Evolutionary conservation across 2,329 filamentous ascomycete genomes (phyloP).

Genomic region (Keithomyces neogunnii): DNA sequence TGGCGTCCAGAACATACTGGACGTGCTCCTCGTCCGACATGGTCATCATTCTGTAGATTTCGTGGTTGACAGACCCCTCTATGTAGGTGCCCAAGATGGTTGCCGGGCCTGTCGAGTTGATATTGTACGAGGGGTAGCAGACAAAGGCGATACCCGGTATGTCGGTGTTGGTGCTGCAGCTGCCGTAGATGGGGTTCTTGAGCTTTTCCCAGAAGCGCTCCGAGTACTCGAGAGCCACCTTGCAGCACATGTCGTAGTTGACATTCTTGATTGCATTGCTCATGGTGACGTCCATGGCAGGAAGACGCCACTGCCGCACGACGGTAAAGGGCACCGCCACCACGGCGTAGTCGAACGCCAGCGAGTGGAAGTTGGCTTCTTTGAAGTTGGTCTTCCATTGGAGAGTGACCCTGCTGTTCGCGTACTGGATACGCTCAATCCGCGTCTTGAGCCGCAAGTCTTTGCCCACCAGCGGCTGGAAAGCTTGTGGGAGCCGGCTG

Average conservation of each 20-base stretch:
- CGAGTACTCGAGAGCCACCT: constrained; percentile 59
- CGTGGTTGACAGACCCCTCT: constrained; percentile 30
- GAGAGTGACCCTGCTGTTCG: constrained; percentile 46
- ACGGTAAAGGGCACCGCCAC: constrained; percentile 56
- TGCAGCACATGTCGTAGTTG: constrained; percentile 38
- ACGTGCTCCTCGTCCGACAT: constrained; percentile 51
- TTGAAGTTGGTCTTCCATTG: constrained; percentile 42
- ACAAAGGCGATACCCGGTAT: constrained; percentile 53
- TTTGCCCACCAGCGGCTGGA: constrained; percentile 51
- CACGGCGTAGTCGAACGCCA: constrained; percentile 58
- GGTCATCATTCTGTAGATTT: constrained; percentile 30
- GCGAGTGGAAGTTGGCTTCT: constrained; percentile 30
- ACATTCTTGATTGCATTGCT: constrained; percentile 38
- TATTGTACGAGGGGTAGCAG: constrained; percentile 59
- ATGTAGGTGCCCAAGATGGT: constrained; percentile 54
- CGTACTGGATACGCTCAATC: constrained; percentile 47
- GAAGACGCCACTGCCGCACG: constrained; percentile 53
- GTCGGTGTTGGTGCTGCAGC: constrained; percentile 48
- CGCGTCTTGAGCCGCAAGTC: constrained; percentile 47
- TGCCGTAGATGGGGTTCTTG: constrained; percentile 50
- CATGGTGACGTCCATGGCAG: constrained; percentile 32
- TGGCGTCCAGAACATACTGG: constrained; percentile 52
- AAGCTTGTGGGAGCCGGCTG: constrained; percentile 40
- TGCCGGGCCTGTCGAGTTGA: constrained; percentile 56
- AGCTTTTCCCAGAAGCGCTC: constrained; percentile 52